Conservation (phyloP, 495 filamentous ascomycete species). For the Corynascus novoguineensis region DNA sequence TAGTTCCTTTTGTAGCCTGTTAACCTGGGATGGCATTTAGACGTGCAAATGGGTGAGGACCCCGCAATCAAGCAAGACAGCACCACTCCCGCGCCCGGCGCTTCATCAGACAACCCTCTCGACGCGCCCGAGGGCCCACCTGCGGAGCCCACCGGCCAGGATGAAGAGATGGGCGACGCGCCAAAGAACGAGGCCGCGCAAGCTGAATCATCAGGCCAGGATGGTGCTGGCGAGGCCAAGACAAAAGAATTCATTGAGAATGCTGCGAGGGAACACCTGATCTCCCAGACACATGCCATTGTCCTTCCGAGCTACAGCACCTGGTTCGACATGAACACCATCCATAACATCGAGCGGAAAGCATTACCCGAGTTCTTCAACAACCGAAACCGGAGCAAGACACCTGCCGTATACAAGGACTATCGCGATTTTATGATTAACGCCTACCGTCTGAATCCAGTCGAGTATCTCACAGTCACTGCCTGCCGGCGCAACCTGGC, state of each 20-base stretch:
- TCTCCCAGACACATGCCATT: constrained; percentile 87
- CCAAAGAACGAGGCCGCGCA: constrained; percentile 54
- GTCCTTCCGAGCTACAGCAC: constrained; percentile 93
- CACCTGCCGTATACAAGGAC: constrained; percentile 93
- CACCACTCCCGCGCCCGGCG: constrained; percentile 47
- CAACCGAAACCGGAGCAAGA: constrained; percentile 95
- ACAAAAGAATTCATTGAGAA: constrained; percentile 77
- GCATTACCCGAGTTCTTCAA: constrained; percentile 97
- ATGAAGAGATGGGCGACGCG: constrained; percentile 82
- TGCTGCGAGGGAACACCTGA: constrained; percentile 81
- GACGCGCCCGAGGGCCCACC: constrained; percentile 77
- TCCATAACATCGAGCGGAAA: constrained; percentile 84
- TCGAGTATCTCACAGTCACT: constrained; percentile 94
- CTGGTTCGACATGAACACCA: constrained; percentile 96
- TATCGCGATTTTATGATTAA: constrained; percentile 99
- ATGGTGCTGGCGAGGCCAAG: constrained; percentile 42
- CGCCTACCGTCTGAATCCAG: constrained; percentile 89
- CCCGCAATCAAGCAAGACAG: constrained; percentile 50
- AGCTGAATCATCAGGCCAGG: constrained; percentile 35
- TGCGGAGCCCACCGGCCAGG: constrained; percentile 61
- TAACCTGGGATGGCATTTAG: constrained; percentile 21
- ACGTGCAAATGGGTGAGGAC: constrained; percentile 53
- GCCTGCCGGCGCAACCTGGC: constrained; percentile 95
- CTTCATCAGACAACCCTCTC: constrained; percentile 71
- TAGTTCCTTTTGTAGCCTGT: neutral